These are phyloP conservation scores for Cerioporus squamosus DNA, from an alignment of 1,284 basidiomycete genomes.

Conservation along the genomic window DNA sequence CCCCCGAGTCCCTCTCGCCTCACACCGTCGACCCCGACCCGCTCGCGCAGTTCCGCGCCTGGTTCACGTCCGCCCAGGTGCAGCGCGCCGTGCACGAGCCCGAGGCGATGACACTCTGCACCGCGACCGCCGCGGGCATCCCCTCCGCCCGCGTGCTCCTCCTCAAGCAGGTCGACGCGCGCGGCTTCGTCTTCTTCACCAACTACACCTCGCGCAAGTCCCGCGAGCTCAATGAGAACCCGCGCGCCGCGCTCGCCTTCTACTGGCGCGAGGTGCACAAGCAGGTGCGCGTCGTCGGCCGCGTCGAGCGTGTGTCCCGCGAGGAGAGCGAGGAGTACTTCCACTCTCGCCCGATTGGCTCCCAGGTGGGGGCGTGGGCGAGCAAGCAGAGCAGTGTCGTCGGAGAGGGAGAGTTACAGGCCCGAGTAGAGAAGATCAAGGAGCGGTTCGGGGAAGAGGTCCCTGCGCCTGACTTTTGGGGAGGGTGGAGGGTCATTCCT, in stretches of 20 bases:
- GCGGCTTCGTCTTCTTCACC: conserved; percentile 94
- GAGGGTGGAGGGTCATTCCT: conserved; percentile 93
- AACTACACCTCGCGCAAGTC: conserved; percentile 97
- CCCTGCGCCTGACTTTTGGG: conserved; percentile 93
- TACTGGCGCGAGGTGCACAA: conserved; percentile 91
- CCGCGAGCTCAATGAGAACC: conserved; percentile 76
- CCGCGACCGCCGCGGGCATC: conserved; percentile 70
- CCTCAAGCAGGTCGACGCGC: conserved; percentile 86
- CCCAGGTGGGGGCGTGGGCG: conserved; percentile 91
- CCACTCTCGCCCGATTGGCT: conserved; percentile 81
- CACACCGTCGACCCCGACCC: conserved; percentile 66
- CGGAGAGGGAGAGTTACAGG: conserved; percentile 69
- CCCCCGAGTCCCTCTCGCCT: conserved; percentile 64
- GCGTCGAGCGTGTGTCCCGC: conserved; percentile 74
- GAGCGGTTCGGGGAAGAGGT: conserved; percentile 69
- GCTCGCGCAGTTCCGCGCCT: conserved; percentile 80
- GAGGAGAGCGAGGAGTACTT: conserved; percentile 88
- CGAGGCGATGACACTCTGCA: conserved; percentile 88
- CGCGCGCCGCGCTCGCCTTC: conserved; percentile 82
- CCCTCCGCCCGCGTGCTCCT: conserved; percentile 92
- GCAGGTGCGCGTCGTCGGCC: conserved; percentile 86
- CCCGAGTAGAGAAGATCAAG: conserved; percentile 64
- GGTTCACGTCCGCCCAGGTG: conserved; percentile 74
- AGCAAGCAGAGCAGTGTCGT: conserved; percentile 86
- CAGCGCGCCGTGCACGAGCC: conserved; percentile 71